These are phyloP conservation scores for Parmales sp. DNA, from an alignment of 108 stramenopile genomes.

Conservation along the genomic window DNA sequence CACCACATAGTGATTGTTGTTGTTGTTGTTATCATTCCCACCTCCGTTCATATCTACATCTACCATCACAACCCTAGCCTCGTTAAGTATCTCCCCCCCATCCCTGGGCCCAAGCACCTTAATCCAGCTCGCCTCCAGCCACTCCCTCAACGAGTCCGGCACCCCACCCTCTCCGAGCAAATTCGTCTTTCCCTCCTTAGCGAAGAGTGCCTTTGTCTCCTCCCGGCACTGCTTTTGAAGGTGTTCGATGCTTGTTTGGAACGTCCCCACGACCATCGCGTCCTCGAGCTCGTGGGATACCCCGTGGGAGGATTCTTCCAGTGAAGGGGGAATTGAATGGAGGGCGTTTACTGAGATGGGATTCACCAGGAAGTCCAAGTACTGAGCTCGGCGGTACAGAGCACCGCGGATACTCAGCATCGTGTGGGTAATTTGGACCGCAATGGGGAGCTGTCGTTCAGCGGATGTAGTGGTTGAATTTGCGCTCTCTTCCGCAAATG, in stretches of 20 bases:
- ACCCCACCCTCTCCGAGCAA: conserved; percentile 32
- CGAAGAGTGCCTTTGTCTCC: conserved; percentile 37
- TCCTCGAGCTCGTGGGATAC: not conserved
- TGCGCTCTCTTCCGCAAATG: too few relatives aligned
- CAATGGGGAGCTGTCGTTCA: not conserved
- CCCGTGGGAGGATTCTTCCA: not conserved
- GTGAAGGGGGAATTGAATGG: not conserved
- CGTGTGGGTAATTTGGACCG: not conserved
- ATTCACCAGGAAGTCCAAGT: not conserved
- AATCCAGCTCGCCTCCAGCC: conserved; percentile 25
- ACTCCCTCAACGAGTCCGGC: conserved; percentile 26
- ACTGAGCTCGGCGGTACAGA: not conserved
- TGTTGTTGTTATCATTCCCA: too few relatives aligned
- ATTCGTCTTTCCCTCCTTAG: conserved; percentile 29
- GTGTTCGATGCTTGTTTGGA: not conserved
- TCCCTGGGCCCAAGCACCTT: conserved; percentile 28
- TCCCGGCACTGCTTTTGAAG: conserved; percentile 17
- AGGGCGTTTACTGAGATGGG: not conserved
- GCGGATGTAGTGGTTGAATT: too few relatives aligned
- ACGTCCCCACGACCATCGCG: conserved; percentile 9
- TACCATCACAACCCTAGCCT: not conserved
- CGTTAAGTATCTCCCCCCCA: conserved; percentile 8
- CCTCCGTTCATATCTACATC: too few relatives aligned
- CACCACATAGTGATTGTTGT: not conserved
- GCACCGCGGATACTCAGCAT: not conserved